These are phyloP conservation scores for Penicillium riverlandense DNA, from an alignment of 495 filamentous ascomycete species.

Conservation along the genomic window DNA sequence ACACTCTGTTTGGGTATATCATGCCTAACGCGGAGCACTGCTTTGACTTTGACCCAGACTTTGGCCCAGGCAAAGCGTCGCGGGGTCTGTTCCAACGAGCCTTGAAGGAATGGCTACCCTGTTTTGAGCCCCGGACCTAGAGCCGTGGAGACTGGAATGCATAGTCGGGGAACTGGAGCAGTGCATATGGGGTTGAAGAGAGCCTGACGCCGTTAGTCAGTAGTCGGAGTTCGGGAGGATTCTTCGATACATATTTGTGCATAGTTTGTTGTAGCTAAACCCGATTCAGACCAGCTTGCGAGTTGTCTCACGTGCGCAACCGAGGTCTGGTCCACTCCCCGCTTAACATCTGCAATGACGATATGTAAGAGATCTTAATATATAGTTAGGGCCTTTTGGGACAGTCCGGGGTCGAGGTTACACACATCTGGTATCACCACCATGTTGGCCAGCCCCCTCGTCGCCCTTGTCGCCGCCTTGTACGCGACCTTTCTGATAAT, in stretches of 20 bases:
- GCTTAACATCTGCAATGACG: no score
- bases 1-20: conserved; percentile 45
- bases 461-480: conserved; percentile 12
- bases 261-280: conserved; percentile 4
- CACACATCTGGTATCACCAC: not conserved
- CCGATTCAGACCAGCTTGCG: conserved; percentile 20
- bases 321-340: conserved; percentile 6
- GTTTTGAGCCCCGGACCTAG: conserved; percentile 19
- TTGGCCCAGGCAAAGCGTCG: conserved; percentile 22
- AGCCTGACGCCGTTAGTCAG: no score
- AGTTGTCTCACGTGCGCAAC: conserved; percentile 11
- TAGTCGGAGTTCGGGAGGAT: not conserved
- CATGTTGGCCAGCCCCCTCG: conserved; percentile 17
- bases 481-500: conserved; percentile 18
- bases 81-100: conserved; percentile 31
- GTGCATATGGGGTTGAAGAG: no score
- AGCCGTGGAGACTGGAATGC: not conserved
- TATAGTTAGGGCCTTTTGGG: no score
- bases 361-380: no score
- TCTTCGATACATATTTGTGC: not conserved
- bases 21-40: conserved; percentile 42
- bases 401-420: not conserved
- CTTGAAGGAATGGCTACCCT: conserved; percentile 41
- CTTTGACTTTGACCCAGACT: conserved; percentile 38
- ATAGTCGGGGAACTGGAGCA: not conserved